Base-by-base conservation (phyloP, 805 yeast species). In the Ogataea neopini region DNA sequence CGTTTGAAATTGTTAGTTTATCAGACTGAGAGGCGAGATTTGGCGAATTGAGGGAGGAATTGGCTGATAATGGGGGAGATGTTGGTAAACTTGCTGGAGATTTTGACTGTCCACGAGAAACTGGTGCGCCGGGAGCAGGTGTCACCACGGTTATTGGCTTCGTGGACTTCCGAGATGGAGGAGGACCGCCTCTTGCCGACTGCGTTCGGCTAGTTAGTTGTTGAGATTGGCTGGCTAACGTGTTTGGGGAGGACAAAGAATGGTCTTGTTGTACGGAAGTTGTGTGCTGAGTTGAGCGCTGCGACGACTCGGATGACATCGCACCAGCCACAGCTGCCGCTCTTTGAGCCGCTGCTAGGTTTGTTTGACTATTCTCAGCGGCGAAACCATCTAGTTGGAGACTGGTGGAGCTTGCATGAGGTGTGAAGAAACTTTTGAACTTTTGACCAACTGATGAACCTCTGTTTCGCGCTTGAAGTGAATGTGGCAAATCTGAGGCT, bases 391-490 rank as follows among this genome's bases (percentile, higher is more conserved):
- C 54, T 36, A 48, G 53, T 4, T 37, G 43, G 29, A 53, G 42
- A 29, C 20, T 52, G 3, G 53, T 38, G 10, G 54, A 52, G 32
- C 54, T 51, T 6, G 57, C 52, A 36, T 55, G 56, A 11, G 60
- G 60, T 17, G 57, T 47, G 35, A 66, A 66, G 8, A 67, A 40
- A 42, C 50, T 61, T 50, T 64, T 65, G 34, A 67, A 62, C 44
- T 61, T 58, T 30, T 59, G 62, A 10, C 68, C 56, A 47, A 66
- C 56, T 3, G 71, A 66, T 3, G 60, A 43, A 23, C 56, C 40
- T 34, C 66, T 56, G 18, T 58, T 49, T 34, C 70, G 47, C n/a
- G 52, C 36, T 8, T 43, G 41, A 8, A 52, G 10, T 13, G 49
- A 36, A 17, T 49, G 51, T 1, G 57, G 41, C 6, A 48, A 10